These are phyloP conservation scores for Stagonosporopsis cucurbitacearum DNA, from an alignment of 2,329 filamentous ascomycete genomes.

Conservation along the genomic window DNA sequence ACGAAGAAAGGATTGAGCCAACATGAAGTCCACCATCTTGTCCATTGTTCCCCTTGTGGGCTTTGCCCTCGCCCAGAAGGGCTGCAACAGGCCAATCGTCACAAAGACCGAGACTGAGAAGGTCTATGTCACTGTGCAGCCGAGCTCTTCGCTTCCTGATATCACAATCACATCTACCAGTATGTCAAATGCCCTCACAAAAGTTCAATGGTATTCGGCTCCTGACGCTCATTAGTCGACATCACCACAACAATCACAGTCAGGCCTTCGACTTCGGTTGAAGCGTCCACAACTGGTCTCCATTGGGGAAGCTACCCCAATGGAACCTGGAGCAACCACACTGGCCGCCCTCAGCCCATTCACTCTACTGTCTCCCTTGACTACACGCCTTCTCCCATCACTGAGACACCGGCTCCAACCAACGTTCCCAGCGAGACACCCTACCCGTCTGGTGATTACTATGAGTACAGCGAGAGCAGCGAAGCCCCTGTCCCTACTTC, in stretches of 20 bases:
- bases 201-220: no score
- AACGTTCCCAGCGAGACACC: slow-evolving; percentile 3
- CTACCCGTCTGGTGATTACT: background rate
- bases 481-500: slow-evolving; percentile 17
- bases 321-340: slow-evolving; percentile 20
- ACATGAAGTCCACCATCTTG: slow-evolving; percentile 39
- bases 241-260: slow-evolving; percentile 26
- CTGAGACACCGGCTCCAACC: slow-evolving; percentile 11
- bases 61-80: slow-evolving; percentile 34
- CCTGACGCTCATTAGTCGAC: background rate
- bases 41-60: slow-evolving; percentile 36
- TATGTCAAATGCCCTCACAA: no score
- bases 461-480: slow-evolving; percentile 5
- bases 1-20: background rate
- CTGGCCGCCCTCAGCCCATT: slow-evolving; percentile 1
- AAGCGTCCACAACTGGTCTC: slow-evolving; percentile 10
- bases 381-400: slow-evolving; percentile 14
- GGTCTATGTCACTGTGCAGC: slow-evolving; percentile 34
- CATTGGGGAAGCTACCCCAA: slow-evolving; percentile 23
- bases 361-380: slow-evolving; percentile 4
- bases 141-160: slow-evolving; percentile 11
- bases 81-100: slow-evolving; percentile 29
- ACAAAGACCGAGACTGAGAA: slow-evolving; percentile 29
- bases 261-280: slow-evolving; percentile 13
- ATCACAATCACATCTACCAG: slow-evolving; percentile 27